Evolutionary conservation across 1,284 basidiomycete genomes (phyloP), one percentile per base, ranked within the genome.

Genomic region (Rhodotorula sp.): DNA sequence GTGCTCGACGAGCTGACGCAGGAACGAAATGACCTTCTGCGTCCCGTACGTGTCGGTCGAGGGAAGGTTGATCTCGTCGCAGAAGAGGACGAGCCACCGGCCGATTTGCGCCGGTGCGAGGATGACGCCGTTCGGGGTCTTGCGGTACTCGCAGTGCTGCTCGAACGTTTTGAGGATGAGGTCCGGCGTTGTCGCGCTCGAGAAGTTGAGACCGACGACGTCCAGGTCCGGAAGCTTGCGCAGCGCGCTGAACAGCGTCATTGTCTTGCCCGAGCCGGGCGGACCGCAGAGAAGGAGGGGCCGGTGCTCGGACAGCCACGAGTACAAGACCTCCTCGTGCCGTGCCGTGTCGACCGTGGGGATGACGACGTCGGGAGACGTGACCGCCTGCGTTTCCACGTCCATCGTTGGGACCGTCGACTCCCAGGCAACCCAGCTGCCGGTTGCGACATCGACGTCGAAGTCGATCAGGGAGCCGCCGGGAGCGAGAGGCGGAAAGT

Each of bases 111-210:
- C 84, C 12, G 97, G 97, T 3, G 95, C 90, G 65, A 99, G 88
- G 53, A 98, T 88, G 53, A 97, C 91, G 23, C 97, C 97, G 78
- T 95, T 97, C 0, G 96, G 93, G 10, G 97, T 99, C 84, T 99
- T 98, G 73, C 93, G 88, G 81, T 97, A 98, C 83, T 99, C 97
- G 85, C 97, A 99, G 81, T 99, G 97, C 83, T 99, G 97, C 82
- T 99, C 97, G 80, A 99, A 99, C 2, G 96, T 99, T 86, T 98
- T 99, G 78, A 99, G 87, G 75, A 99, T 95, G 55, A 99, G 87
- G 80, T 97, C 95, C 0, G 97, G 96, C 0, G 95, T 98, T 0
- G 97, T 99, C 19, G 97, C 97, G 80, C 93, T 97, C 55, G 97
- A 99, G 82, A 99, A 99, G 83, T 99, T 99, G 77, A 99, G 89